These are phyloP conservation scores for Lizanozyma gosingica DNA, from an alignment of 1,139 yeast species.

Conservation along the genomic window DNA sequence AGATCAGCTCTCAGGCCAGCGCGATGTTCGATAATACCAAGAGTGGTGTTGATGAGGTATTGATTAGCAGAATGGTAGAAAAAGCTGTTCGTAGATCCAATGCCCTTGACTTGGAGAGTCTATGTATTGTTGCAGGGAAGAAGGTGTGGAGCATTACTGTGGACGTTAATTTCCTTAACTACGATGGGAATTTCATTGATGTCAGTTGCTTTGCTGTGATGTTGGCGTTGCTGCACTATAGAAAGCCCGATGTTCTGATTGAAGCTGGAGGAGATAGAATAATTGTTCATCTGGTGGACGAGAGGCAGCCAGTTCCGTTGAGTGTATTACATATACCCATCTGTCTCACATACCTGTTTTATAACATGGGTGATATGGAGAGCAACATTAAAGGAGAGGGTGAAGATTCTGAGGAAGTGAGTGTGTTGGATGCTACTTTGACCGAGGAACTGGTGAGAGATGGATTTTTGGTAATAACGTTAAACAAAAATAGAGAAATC, in stretches of 20 bases:
- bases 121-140: conserved; percentile 86
- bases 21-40: conserved; percentile 70
- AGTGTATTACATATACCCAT: conserved; percentile 85
- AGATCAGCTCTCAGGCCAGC: conserved; percentile 83
- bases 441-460: conserved; percentile 72
- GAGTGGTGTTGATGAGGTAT: conserved; percentile 67
- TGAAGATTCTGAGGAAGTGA: conserved; percentile 41
- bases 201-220: conserved; percentile 87
- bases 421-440: conserved; percentile 67
- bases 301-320: conserved; percentile 80
- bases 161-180: conserved; percentile 79
- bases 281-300: conserved; percentile 60
- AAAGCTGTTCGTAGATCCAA: conserved; percentile 85
- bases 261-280: conserved; percentile 51
- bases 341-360: conserved; percentile 84
- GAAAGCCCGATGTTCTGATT: conserved; percentile 75
- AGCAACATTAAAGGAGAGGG: conserved; percentile 61
- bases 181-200: conserved; percentile 89
- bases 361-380: conserved; percentile 55
- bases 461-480: conserved; percentile 75
- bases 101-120: conserved; percentile 81
- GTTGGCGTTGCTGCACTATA: conserved; percentile 75
- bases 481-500: conserved; percentile 82
- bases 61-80: conserved; percentile 75
- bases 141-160: conserved; percentile 89